These are phyloP conservation scores for Pyropia haitanensis DNA, from an alignment of 23 red algal species.

Conservation along the genomic window DNA sequence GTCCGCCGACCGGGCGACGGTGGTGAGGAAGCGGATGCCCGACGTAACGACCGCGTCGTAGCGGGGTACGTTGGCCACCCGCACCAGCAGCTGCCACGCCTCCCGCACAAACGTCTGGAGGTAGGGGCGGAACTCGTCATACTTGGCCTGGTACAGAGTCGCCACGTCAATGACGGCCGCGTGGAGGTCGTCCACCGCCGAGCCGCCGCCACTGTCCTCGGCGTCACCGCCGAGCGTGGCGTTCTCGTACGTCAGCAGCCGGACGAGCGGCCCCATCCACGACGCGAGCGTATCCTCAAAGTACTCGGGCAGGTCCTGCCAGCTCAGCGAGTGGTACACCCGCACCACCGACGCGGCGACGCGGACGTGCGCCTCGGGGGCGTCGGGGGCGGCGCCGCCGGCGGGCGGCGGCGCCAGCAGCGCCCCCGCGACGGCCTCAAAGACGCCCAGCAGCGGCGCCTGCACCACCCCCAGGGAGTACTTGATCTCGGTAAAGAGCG, in stretches of 20 bases:
- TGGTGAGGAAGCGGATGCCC: constrained; percentile 87
- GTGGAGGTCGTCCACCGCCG: constrained; percentile 46
- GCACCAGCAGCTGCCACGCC: constrained; percentile 68
- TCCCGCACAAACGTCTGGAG: constrained; percentile 43
- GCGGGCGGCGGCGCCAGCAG: constrained; percentile 9
- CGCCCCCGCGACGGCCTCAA: constrained; percentile 10
- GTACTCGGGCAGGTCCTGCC: constrained; percentile 90
- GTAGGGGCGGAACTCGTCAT: constrained; percentile 94
- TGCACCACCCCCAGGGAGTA: constrained; percentile 43
- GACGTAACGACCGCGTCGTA: constrained; percentile 74
- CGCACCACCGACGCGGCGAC: constrained; percentile 32
- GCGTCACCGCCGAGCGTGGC: constrained; percentile 20
- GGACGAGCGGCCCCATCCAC: constrained; percentile 49
- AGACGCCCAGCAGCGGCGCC: constrained; percentile 34
- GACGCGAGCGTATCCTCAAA: constrained; percentile 88
- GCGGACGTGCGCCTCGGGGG: constrained; percentile 1
- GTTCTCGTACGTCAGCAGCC: constrained; percentile 45
- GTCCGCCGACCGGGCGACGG: constrained; percentile 54
- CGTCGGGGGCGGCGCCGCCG: background rate
- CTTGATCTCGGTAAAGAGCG: constrained; percentile 81
- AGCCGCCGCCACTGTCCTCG: constrained; percentile 34
- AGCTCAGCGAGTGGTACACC: constrained; percentile 84
- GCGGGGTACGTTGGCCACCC: constrained; percentile 34
- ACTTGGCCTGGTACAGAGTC: constrained; percentile 72
- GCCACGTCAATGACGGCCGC: constrained; percentile 54